Percentiles rank a stretch among this genome's conserved stretches.
Evolutionary conservation across 1,139 yeast genomes (phyloP).

Genomic region (Kodamaea suecica): DNA sequence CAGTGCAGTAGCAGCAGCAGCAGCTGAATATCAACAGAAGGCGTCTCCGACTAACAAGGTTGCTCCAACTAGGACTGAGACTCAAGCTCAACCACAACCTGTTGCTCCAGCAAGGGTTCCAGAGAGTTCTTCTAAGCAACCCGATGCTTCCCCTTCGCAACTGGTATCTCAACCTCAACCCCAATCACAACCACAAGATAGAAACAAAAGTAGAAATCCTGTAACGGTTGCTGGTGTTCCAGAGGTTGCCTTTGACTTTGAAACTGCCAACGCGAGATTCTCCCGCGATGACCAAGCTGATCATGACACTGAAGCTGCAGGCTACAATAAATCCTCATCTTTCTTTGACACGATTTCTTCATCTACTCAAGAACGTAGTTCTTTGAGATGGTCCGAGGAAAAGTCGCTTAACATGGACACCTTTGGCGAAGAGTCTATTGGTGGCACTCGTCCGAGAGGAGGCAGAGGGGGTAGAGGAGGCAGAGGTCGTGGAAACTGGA

Average conservation of each 20-base stretch:
- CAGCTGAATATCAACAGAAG: conserved; percentile 8
- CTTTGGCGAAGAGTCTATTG: conserved; percentile 28
- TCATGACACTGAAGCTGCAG: conserved; percentile 14
- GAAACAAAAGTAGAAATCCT: conserved; percentile 4
- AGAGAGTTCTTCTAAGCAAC: too few species aligned
- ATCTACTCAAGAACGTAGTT: conserved; percentile 38
- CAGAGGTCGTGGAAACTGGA: conserved; percentile 22
- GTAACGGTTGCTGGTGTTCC: conserved; percentile 25
- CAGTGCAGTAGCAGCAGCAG: conserved; percentile 11
- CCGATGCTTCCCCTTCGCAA: background rate
- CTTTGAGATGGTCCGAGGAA: conserved; percentile 62
- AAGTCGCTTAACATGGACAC: conserved; percentile 36
- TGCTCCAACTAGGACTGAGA: conserved; percentile 11
- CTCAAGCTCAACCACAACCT: conserved; percentile 21
- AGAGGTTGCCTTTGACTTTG: conserved; percentile 54
- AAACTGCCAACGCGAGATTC: conserved; percentile 40
- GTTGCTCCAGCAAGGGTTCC: conserved; percentile 7
- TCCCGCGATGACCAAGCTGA: conserved; percentile 32
- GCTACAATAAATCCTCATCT: conserved; percentile 23
- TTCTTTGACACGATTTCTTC: conserved; percentile 32
- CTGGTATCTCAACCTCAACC: conserved; percentile 4
- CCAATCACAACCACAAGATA: conserved; percentile 16
- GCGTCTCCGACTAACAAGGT: conserved; percentile 22
- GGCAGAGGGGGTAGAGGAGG: conserved; percentile 33
- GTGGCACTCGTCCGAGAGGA: conserved; percentile 25